Conservation (phyloP, 306 rosid species). For the Gastrolobium villosum region DNA sequence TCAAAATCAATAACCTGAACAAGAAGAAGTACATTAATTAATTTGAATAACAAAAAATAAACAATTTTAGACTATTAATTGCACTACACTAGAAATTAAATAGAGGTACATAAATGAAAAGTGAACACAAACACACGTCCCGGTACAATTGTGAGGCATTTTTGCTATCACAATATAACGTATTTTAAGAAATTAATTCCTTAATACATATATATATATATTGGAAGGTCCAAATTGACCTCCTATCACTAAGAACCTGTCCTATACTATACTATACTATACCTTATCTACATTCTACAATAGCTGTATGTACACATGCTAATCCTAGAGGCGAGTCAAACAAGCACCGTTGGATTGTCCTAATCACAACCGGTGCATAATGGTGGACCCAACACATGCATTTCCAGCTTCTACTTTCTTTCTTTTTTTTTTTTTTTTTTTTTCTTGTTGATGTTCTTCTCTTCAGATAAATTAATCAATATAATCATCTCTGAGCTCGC, state of each 20-base stretch:
- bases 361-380: not conserved
- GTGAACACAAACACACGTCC: not conserved
- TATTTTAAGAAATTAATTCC: too few relatives aligned
- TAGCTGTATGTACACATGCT: constrained; percentile 52
- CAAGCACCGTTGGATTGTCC: constrained; percentile 42
- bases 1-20: not conserved
- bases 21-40: not conserved
- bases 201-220: not conserved
- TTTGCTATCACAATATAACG: too few relatives aligned
- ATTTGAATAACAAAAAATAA: not conserved
- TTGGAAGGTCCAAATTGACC: constrained; percentile 30
- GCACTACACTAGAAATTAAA: not conserved
- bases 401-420: not conserved
- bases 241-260: constrained; percentile 33
- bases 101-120: not conserved
- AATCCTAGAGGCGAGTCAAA: constrained; percentile 37
- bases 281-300: constrained; percentile 45
- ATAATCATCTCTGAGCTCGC: constrained; percentile 25
- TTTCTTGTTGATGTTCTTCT: not conserved
- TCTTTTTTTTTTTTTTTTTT: not conserved
- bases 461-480: not conserved
- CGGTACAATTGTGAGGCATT: not conserved
- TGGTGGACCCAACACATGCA: constrained; percentile 36
- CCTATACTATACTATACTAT: not conserved
- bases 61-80: not conserved